A percentile compares a stretch with the other conserved stretches of the same genome.
These are phyloP conservation scores for Lindgomyces ingoldianus DNA, from an alignment of 495 filamentous ascomycete species.

Conservation along the genomic window DNA sequence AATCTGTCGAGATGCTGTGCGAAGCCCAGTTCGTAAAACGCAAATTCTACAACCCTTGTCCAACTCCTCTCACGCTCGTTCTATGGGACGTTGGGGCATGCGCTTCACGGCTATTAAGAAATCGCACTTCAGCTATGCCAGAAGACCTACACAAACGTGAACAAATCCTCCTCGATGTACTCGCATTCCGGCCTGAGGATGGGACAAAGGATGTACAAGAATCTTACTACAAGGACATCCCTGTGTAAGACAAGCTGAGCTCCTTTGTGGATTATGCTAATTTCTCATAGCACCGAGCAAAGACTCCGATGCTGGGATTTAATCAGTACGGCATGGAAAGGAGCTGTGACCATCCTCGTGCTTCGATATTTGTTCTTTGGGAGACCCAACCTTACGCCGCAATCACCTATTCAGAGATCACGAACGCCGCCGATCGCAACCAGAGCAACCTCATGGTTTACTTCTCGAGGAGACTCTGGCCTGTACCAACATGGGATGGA, in stretches of 20 bases:
- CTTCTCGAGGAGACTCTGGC: background rate
- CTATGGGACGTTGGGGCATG: slow-evolving; percentile 24
- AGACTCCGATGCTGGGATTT: background rate
- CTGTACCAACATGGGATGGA: slow-evolving; percentile 5
- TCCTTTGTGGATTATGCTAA: background rate
- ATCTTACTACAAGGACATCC: background rate
- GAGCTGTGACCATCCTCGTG: slow-evolving; percentile 15
- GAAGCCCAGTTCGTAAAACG: background rate
- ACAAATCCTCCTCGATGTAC: slow-evolving; percentile 13
- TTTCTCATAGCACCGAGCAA: background rate
- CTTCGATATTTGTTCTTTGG: slow-evolving; percentile 28
- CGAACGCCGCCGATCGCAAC: background rate
- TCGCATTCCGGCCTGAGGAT: slow-evolving; percentile 7
- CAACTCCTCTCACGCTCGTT: slow-evolving; percentile 7
- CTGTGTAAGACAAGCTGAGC: slow-evolving; percentile 3
- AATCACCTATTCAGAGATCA: slow-evolving; percentile 1
- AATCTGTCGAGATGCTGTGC: slow-evolving; percentile 16
- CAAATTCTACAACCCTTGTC: slow-evolving; percentile 21
- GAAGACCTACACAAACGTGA: slow-evolving; percentile 23
- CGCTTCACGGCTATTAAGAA: slow-evolving; percentile 4
- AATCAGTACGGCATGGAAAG: slow-evolving; percentile 19
- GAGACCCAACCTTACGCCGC: slow-evolving; percentile 9
- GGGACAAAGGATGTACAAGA: slow-evolving; percentile 3
- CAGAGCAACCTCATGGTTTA: background rate
- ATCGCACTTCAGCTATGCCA: background rate